A percentile compares a stretch with the other conserved stretches of the same genome.
Conservation (phyloP, 208 protist genomes). For the Paratrypanosoma confusum region DNA sequence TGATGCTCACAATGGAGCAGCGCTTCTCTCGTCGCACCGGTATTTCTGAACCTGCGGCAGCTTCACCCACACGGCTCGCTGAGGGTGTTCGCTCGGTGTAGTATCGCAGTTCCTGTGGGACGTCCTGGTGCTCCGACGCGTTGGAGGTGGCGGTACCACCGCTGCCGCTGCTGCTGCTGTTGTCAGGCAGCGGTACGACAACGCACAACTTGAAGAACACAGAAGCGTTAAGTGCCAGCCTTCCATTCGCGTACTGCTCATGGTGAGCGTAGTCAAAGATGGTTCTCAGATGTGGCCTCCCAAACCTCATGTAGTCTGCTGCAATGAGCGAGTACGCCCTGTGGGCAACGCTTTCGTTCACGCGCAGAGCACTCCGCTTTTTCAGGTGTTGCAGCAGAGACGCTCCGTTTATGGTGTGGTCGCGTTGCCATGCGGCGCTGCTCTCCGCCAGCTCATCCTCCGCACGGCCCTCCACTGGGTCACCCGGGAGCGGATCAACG, state of each 20-base stretch:
- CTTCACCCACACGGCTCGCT: too few species aligned
- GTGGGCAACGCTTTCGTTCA: conserved; percentile 28
- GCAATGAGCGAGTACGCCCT: conserved; percentile 52
- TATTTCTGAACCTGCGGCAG: too few species aligned
- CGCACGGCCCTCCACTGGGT: not conserved
- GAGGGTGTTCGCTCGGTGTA: too few species aligned
- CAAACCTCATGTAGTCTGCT: conserved; percentile 52
- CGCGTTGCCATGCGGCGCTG: not conserved
- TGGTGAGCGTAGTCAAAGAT: conserved; percentile 45
- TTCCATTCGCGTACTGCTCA: conserved; percentile 18
- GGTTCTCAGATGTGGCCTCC: conserved; percentile 20
- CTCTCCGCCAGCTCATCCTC: not conserved
- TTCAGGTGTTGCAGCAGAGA: too few species aligned
- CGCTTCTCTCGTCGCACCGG: not conserved
- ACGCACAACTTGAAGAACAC: conserved; percentile 66
- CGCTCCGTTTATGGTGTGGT: too few species aligned
- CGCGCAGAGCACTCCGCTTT: too few species aligned
- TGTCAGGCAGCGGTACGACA: conserved; percentile 1
- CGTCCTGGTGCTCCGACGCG: too few species aligned
- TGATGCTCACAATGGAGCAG: conserved; percentile 67
- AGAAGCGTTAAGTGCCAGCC: conserved; percentile 58
- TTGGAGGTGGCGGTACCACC: too few species aligned
- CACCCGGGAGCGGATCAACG: conserved; percentile 11
- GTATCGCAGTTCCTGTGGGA: too few species aligned
- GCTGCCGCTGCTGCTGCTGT: too few species aligned